Evolutionary conservation across 257 asterid genomes (phyloP).

Genomic region (Salvia rosmarinus): DNA sequence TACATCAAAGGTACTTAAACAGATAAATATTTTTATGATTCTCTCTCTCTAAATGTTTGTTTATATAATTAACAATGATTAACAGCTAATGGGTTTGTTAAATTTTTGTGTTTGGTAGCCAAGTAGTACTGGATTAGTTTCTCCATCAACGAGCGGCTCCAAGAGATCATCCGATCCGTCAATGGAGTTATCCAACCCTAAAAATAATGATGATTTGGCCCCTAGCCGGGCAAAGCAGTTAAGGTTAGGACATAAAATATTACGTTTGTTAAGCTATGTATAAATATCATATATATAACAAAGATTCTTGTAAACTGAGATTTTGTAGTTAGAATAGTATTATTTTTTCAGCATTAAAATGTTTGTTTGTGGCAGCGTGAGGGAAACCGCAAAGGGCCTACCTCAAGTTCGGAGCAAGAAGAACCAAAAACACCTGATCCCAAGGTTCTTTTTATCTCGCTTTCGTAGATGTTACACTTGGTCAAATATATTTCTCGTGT

Average conservation of each 20-base stretch:
- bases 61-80: not conserved
- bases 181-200: slow-evolving; percentile 64
- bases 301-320: slow-evolving; percentile 36
- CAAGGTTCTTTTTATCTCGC: slow-evolving; percentile 52
- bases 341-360: too few species aligned
- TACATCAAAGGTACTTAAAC: slow-evolving; percentile 57
- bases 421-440: slow-evolving; percentile 82
- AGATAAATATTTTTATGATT: not conserved
- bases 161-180: slow-evolving; percentile 86
- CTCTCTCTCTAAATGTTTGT: not conserved
- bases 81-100: slow-evolving; percentile 40
- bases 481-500: not conserved
- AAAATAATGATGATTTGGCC: slow-evolving; percentile 51
- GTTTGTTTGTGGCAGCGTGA: slow-evolving; percentile 61
- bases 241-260: slow-evolving; percentile 64
- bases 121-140: slow-evolving; percentile 49
- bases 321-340: not conserved
- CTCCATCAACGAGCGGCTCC: slow-evolving; percentile 57
- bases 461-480: not conserved
- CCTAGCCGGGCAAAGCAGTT: slow-evolving; percentile 65
- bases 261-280: not conserved
- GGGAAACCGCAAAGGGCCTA: slow-evolving; percentile 69
- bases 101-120: slow-evolving; percentile 54
- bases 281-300: not conserved
- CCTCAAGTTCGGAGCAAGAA: slow-evolving; percentile 70